Base-by-base conservation (phyloP, 495 filamentous ascomycete species). In the Bombardia bombarda region DNA sequence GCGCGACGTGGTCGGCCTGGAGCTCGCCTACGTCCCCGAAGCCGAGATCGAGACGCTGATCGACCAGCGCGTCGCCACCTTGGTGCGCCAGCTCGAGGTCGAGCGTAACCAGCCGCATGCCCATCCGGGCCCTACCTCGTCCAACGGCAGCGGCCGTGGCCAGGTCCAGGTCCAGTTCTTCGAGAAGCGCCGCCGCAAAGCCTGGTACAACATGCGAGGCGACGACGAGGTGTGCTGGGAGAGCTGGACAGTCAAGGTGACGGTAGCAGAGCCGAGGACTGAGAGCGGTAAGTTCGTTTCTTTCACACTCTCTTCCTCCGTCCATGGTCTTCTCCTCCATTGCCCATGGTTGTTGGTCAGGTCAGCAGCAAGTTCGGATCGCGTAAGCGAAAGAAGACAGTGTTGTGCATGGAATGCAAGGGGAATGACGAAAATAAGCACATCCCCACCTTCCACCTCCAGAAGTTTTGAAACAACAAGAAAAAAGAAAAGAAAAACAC, bases 201-300 rank as follows among this genome's bases (percentile, higher is more conserved):
- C 77, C 4, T 93, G 86, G 84, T 90, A 90, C 51, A 70, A 69
- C 22, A 86, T 85, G 55, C 79, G 77, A 4, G 74, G 72, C 30
- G 87, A 92, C 38, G 89, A 98, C 57, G 90, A 95, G 59, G 79
- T 96, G 2, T 92, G 87, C 52, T 98, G 92, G 92, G 92, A 98
- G 72, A 80, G 79, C 49, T 98, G 92, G 92, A 83, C 83, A 18
- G 62, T 97, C 51, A 87, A 90, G 61, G 86, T 97, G 24, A 94
- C 89, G 8, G 77, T 97, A 20, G 86, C 88, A 2, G 90, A 83
- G 39, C 88, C 90, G 24, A 68, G 83, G 60, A 95, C 87, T 4
- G 93, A 97, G 49, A 80, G 79, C 42, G 90, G 90, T 94, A 71
- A 44, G 77, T 64, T 25, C 14, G 17, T 13, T 22, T 31, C 36